Conservation (phyloP, 2,329 filamentous ascomycete genomes). For the Neofusicoccum sp. region DNA sequence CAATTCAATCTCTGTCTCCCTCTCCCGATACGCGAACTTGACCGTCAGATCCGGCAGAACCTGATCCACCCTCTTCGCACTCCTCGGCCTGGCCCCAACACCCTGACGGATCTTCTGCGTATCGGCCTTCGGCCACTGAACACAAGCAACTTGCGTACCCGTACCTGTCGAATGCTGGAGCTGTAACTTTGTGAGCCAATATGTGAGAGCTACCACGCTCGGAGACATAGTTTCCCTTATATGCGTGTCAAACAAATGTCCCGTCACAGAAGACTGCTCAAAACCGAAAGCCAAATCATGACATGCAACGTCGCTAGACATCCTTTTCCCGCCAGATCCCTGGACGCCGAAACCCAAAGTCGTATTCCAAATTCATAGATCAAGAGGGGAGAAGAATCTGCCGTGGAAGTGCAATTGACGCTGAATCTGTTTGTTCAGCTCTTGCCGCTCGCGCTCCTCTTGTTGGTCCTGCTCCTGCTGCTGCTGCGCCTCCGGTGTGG, state of each 20-base stretch:
- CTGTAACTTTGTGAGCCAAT: too few relatives aligned
- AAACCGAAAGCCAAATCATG: too few relatives aligned
- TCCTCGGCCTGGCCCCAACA: background rate
- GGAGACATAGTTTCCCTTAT: too few relatives aligned
- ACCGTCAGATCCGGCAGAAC: background rate
- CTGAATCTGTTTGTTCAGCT: background rate
- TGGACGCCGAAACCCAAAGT: background rate
- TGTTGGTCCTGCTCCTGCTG: background rate
- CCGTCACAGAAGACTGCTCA: too few relatives aligned
- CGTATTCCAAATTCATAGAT: background rate
- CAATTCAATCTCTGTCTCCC: background rate
- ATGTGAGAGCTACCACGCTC: too few relatives aligned
- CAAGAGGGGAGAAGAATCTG: background rate
- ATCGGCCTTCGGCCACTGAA: too few relatives aligned
- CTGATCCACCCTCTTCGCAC: background rate
- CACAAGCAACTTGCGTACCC: too few relatives aligned
- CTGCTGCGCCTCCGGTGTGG: background rate
- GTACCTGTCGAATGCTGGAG: too few relatives aligned
- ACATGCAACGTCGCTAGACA: too few relatives aligned
- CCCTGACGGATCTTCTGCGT: background rate
- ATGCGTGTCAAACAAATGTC: too few relatives aligned
- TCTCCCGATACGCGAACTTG: background rate
- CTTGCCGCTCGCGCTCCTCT: background rate
- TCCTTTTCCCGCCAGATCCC: too few relatives aligned
- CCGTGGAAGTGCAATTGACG: background rate